Base-by-base conservation (phyloP, 768 basidiomycete genomes). In the Xerocomellus intermedius region DNA sequence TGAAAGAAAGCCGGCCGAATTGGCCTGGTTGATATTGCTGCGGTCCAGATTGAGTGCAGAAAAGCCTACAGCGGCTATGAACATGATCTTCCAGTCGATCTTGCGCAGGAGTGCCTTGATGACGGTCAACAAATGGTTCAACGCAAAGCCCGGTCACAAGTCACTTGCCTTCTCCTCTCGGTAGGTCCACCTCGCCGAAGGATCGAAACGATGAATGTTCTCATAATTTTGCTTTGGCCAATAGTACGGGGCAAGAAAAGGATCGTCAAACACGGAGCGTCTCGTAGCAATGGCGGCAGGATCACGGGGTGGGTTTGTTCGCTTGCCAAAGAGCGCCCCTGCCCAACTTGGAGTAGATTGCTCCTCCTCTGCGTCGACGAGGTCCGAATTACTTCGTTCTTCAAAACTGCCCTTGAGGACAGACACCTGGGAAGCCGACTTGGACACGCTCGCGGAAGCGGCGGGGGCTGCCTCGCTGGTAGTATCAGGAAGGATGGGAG, bases 61-160 rank as follows among this genome's bases (percentile, higher is more conserved):
- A 59, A 85, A 86, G 64, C 78, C 78, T 55, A 84, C 71, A 6
- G 78, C 76, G 19, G 81, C 79, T 75, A 79, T 79, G 5, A 79
- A 51, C 79, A 85, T 80, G 38, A 86, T 78, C 56, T 77, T 84
- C 79, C 80, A 83, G 60, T 87, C 83, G 30, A 83, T 74, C 59
- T 82, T 83, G 42, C 82, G 72, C 24, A 83, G 63, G 10, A 83
- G 64, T 12, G 71, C 73, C 79, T 83, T 43, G 17, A 22, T 5
- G 8, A 36, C 10, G 10, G 24, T 55, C 30, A 47, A 30, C 12
- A 13, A 14, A 30, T 9, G 4, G 28, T 8, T 26, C 16, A 5
- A 9, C 5, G 14, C 30, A 28, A 13, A 28, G n/a, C 17, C 5
- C 6, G 8, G 1, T 2, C 13, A 17, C n/a, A 16, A 45, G 21